These are phyloP conservation scores for Talaromyces funiculosus DNA, from an alignment of 2,329 filamentous ascomycete species.

Conservation along the genomic window DNA sequence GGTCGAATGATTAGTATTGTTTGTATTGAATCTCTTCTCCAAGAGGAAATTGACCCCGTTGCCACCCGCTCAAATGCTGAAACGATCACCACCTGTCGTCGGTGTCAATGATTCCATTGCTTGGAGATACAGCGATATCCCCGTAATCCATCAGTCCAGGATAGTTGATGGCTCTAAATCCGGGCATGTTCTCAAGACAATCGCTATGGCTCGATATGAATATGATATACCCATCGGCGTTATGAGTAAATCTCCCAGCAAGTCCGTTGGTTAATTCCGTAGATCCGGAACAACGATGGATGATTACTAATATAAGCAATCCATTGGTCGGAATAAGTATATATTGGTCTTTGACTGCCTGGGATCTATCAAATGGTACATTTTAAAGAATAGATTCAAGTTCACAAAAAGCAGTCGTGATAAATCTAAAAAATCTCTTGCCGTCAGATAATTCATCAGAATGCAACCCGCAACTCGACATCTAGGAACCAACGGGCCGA, in stretches of 20 bases:
- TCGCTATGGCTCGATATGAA: too few relatives aligned
- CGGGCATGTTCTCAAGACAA: background rate
- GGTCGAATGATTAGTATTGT: background rate
- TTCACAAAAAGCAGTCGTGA: background rate
- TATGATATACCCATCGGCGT: background rate
- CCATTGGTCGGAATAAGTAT: background rate
- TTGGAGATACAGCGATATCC: background rate
- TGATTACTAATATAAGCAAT: background rate
- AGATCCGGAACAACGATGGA: background rate
- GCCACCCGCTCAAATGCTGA: background rate
- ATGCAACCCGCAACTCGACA: background rate
- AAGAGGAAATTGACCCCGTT: background rate
- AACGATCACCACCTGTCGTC: background rate
- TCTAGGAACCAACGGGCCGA: slow-evolving; percentile 2
- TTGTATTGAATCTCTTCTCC: background rate
- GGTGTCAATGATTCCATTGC: background rate
- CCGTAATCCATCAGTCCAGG: background rate
- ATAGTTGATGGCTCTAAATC: background rate
- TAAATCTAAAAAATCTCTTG: background rate
- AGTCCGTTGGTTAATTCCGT: background rate
- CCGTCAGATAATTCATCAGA: background rate
- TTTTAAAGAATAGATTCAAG: background rate
- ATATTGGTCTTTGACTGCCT: background rate
- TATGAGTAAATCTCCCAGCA: background rate
- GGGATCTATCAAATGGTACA: too few relatives aligned